Percentiles rank a stretch among this genome's conserved stretches.
Evolutionary conservation across 1,284 basidiomycete genomes (phyloP).

Genomic region (Phellopilus nigrolimitatus): DNA sequence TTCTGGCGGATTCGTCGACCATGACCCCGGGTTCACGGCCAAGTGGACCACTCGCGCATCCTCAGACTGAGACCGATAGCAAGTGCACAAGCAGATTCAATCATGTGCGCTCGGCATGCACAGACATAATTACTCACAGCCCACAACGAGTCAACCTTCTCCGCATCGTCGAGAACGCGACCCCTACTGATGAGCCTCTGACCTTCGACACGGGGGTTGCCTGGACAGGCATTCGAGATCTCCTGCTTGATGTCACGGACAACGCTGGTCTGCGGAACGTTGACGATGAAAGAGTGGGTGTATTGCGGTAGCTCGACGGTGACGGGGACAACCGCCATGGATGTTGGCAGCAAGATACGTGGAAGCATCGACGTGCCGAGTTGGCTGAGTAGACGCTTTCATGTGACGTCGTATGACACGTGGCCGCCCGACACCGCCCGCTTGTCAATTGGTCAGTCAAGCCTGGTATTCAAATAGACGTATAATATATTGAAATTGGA

Average conservation of each 20-base stretch:
- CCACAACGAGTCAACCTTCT: slow-evolving; percentile 65
- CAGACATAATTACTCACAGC: slow-evolving; percentile 41
- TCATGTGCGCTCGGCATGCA: neutral
- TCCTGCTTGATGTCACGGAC: slow-evolving; percentile 63
- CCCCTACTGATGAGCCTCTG: slow-evolving; percentile 75
- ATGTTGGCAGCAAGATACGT: slow-evolving; percentile 13
- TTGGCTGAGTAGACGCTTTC: neutral
- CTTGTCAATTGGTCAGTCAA: neutral
- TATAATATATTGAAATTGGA: slow-evolving; percentile 4
- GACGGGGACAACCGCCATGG: slow-evolving; percentile 44
- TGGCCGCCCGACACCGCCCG: neutral
- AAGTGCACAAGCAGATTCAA: slow-evolving; percentile 11
- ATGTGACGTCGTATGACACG: neutral
- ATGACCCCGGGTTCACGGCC: slow-evolving; percentile 70
- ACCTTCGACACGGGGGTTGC: slow-evolving; percentile 60
- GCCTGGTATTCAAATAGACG: neutral
- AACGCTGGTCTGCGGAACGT: slow-evolving; percentile 44
- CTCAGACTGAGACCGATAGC: slow-evolving; percentile 39
- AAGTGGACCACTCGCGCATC: slow-evolving; percentile 64
- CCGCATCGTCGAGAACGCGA: slow-evolving; percentile 57
- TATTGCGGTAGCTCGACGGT: slow-evolving; percentile 72
- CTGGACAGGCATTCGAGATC: slow-evolving; percentile 56
- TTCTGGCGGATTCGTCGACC: slow-evolving; percentile 50
- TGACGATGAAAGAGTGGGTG: slow-evolving; percentile 57
- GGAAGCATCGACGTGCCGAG: slow-evolving; percentile 4